Evolutionary conservation across 2,329 filamentous ascomycete genomes (phyloP).

Genomic region (Penicillium sp.): DNA sequence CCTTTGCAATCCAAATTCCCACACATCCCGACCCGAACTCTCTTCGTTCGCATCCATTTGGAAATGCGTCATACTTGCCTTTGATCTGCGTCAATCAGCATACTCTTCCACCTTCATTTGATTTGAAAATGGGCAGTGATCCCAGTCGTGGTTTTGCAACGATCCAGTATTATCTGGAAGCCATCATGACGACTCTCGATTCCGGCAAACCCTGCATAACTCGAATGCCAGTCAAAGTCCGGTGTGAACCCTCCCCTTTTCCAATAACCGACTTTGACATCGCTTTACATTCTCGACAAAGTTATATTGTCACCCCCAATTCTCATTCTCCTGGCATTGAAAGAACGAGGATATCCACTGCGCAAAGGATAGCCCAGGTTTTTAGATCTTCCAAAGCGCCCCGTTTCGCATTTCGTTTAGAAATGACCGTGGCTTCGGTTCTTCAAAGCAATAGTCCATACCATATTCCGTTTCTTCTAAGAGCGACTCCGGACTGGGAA

Average conservation of each 20-base stretch:
- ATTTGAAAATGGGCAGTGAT: background rate
- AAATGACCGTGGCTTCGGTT: background rate
- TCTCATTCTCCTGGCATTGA: background rate
- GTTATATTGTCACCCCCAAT: background rate
- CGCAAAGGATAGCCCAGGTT: background rate
- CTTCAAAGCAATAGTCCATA: background rate
- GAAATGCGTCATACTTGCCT: background rate
- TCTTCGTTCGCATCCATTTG: background rate
- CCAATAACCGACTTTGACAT: conserved; percentile 4
- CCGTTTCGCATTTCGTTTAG: background rate
- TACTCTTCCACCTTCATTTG: background rate
- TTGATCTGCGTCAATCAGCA: background rate
- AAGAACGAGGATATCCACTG: background rate
- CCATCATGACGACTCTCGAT: background rate
- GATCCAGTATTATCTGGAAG: background rate
- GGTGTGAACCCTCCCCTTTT: background rate
- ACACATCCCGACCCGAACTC: background rate
- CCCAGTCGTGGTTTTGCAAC: background rate
- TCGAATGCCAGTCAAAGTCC: background rate
- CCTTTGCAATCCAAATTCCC: background rate
- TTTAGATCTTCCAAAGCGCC: background rate
- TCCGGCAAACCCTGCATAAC: background rate
- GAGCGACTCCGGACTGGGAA: too few species aligned
- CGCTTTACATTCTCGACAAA: background rate
- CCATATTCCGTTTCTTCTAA: background rate